Percentiles rank a stretch among this genome's conserved stretches.
phyloP scores from a whole-genome alignment of 495 filamentous ascomycete species.

The Evernia prunastri region DNA sequence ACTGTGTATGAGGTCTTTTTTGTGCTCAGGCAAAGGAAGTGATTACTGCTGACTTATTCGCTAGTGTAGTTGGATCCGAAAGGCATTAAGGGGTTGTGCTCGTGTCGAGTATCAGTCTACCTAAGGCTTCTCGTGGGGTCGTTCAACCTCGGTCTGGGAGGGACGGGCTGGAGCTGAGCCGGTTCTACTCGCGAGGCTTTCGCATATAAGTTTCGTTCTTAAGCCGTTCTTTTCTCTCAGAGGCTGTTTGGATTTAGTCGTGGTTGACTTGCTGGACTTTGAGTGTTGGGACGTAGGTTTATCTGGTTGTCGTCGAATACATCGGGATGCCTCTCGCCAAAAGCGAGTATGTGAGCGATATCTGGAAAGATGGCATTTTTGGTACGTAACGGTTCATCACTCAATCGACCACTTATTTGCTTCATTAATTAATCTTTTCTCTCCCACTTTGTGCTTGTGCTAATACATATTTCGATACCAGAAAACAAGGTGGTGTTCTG shows the following conservation, averaged over 20 bases:
- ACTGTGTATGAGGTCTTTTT: too few species aligned
- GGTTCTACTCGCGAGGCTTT: not conserved
- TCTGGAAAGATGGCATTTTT: conserved; percentile 83
- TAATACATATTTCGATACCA: conserved; percentile 29
- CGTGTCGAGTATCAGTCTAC: too few species aligned
- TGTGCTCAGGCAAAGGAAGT: too few species aligned
- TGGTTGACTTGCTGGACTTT: not conserved
- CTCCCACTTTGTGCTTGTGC: too few species aligned
- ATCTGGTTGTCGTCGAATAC: not conserved
- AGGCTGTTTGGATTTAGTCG: not conserved
- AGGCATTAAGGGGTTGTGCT: too few species aligned
- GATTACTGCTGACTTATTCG: too few species aligned
- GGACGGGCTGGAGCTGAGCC: not conserved
- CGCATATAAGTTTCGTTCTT: not conserved
- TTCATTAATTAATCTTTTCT: too few species aligned
- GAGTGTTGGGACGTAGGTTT: too few species aligned
- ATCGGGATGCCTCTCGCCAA: conserved; percentile 58
- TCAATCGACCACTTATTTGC: too few species aligned
- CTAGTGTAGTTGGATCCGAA: too few species aligned
- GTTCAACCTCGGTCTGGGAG: not conserved
- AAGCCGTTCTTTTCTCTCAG: not conserved
- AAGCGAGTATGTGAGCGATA: conserved; percentile 67
- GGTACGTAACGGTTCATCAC: too few species aligned
- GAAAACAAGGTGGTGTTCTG: conserved; percentile 90
- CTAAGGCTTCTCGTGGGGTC: too few species aligned